These are phyloP conservation scores for Daldinia concentrica DNA, from an alignment of 495 filamentous ascomycete species.

Conservation along the genomic window DNA sequence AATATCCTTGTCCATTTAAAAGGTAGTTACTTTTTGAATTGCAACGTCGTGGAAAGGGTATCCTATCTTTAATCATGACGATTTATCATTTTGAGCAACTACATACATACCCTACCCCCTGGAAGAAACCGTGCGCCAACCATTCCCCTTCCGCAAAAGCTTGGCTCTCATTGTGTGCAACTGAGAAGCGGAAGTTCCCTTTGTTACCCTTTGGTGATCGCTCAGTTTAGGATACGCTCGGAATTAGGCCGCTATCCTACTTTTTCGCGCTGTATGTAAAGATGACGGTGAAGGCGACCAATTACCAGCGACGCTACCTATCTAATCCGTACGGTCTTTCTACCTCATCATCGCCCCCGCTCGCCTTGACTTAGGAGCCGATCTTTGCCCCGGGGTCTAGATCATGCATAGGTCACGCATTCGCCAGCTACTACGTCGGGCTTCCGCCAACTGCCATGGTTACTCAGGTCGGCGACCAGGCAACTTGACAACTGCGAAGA, in stretches of 20 bases:
- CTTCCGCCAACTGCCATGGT: constrained; percentile 41
- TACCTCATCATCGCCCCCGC: constrained; percentile 15
- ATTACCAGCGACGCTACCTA: constrained; percentile 22
- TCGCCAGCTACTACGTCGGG: constrained; percentile 40
- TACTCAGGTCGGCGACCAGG: constrained; percentile 49
- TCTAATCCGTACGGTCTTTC: constrained; percentile 9
- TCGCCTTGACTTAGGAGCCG: constrained; percentile 26
- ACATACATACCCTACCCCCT: neutral
- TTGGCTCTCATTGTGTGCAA: constrained; percentile 25
- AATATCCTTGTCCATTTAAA: constrained; percentile 14
- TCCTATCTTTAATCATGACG: constrained; percentile 14
- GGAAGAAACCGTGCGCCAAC: constrained; percentile 26
- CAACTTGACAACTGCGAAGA: constrained; percentile 45
- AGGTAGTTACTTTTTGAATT: constrained; percentile 19
- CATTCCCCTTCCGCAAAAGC: constrained; percentile 31
- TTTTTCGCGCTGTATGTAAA: constrained; percentile 9
- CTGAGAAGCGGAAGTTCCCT: constrained; percentile 34
- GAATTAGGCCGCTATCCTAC: constrained; percentile 25
- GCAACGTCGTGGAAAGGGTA: constrained; percentile 21
- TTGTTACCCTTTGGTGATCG: constrained; percentile 15
- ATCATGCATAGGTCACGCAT: constrained; percentile 41
- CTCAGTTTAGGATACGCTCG: constrained; percentile 18
- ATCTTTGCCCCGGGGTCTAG: constrained; percentile 41
- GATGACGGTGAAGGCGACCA: constrained; percentile 28
- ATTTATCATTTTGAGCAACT: constrained; percentile 23